phyloP scores from a whole-genome alignment of 768 basidiomycete species.

The Inosperma sp. region DNA sequence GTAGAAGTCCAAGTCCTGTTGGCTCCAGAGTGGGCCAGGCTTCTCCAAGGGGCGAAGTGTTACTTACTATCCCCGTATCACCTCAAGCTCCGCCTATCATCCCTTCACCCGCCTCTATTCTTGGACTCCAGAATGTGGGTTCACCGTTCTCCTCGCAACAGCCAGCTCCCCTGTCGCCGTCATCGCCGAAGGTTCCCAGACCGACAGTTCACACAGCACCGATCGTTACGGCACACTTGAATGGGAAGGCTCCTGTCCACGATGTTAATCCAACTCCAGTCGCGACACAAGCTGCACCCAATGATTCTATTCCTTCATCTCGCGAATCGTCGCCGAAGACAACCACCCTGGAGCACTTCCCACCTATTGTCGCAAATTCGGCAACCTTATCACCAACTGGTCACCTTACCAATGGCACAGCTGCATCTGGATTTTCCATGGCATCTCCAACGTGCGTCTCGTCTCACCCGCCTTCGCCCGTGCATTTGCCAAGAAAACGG shows the following conservation, averaged over 20 bases:
- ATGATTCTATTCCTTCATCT: slow-evolving; percentile 17
- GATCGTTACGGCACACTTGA: background rate
- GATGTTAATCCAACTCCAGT: slow-evolving; percentile 28
- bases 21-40: slow-evolving; percentile 21
- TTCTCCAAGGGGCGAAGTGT: slow-evolving; percentile 36
- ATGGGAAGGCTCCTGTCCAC: background rate
- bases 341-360: slow-evolving; percentile 12
- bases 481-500: slow-evolving; percentile 52
- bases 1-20: slow-evolving; percentile 63
- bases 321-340: slow-evolving; percentile 15
- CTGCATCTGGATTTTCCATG: slow-evolving; percentile 6
- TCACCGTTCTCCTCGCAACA: background rate
- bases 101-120: slow-evolving; percentile 10
- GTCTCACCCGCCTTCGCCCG: slow-evolving; percentile 40
- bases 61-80: slow-evolving; percentile 43
- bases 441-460: slow-evolving; percentile 12
- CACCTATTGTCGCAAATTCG: slow-evolving; percentile 1
- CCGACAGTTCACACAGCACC: slow-evolving; percentile 7
- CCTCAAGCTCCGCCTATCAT: slow-evolving; percentile 4
- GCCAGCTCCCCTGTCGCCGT: background rate
- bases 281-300: slow-evolving; percentile 46
- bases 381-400: background rate
- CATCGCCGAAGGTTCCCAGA: slow-evolving; percentile 4
- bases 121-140: slow-evolving; percentile 13
- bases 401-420: background rate